A percentile compares a stretch with the other conserved stretches of the same genome.
phyloP scores from a whole-genome alignment of 2,329 filamentous ascomycete species.

The Incumbomyces delicatus region DNA sequence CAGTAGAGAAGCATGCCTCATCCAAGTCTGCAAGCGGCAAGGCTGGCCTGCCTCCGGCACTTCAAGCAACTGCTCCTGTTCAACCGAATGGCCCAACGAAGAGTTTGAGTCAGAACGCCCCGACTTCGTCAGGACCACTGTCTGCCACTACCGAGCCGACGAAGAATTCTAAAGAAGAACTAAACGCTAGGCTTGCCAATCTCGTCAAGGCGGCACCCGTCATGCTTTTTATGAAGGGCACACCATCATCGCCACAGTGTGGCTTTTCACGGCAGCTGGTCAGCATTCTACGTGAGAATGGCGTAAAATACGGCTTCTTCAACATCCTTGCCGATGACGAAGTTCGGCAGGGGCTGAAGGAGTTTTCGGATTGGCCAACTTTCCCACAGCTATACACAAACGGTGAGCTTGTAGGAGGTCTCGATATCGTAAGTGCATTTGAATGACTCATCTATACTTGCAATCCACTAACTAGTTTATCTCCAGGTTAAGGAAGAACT shows the following conservation, averaged over 20 bases:
- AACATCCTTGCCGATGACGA: conserved; percentile 97
- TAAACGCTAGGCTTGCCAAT: conserved; percentile 69
- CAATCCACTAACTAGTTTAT: neutral
- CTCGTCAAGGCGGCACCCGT: conserved; percentile 88
- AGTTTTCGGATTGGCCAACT: conserved; percentile 97
- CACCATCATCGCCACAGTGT: conserved; percentile 74
- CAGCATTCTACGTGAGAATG: conserved; percentile 72
- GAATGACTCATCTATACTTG: neutral
- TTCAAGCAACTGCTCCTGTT: conserved; percentile 24
- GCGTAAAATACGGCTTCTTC: conserved; percentile 93
- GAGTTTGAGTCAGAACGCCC: conserved; percentile 37
- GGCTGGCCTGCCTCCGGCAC: conserved; percentile 30
- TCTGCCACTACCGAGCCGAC: conserved; percentile 44
- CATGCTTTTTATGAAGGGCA: conserved; percentile 99
- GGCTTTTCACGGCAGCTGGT: conserved; percentile 91
- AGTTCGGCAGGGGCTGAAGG: conserved; percentile 90
- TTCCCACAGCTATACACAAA: conserved; percentile 91
- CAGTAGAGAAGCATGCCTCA: conserved; percentile 73
- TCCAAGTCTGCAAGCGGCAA: conserved; percentile 30
- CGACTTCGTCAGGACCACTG: conserved; percentile 31
- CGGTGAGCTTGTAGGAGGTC: conserved; percentile 80
- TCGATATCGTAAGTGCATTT: conserved; percentile 73
- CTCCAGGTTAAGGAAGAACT: conserved; percentile 85
- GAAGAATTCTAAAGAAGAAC: conserved; percentile 61
- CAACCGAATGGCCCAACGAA: conserved; percentile 23